phyloP scores from a whole-genome alignment of 208 protist genomes.

The Acanthamoeba polyphaga region DNA sequence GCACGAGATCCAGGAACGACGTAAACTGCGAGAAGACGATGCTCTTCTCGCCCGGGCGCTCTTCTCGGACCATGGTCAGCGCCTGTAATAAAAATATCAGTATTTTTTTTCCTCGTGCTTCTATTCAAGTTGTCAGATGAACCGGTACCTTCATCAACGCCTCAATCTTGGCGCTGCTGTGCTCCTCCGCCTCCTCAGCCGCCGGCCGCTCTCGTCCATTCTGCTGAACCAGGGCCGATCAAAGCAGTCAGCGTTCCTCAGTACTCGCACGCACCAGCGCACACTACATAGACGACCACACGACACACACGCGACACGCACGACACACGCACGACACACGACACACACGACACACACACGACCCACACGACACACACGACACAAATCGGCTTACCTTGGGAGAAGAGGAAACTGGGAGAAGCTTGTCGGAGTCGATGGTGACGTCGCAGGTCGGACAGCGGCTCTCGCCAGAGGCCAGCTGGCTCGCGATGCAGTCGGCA shows the following conservation, averaged over 20 bases:
- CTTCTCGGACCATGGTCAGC: background rate
- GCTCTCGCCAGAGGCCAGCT: background rate
- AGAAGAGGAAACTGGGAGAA: background rate
- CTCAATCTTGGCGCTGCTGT: too few species aligned
- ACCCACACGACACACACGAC: too few species aligned
- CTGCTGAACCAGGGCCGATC: too few species aligned
- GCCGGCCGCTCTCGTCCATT: too few species aligned
- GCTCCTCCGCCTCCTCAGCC: too few species aligned
- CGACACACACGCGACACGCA: background rate
- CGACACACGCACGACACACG: too few species aligned
- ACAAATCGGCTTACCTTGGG: too few species aligned
- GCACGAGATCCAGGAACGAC: conserved; percentile 97
- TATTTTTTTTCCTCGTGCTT: too few species aligned
- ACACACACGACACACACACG: too few species aligned
- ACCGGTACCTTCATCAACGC: too few species aligned
- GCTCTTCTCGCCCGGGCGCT: conserved; percentile 92
- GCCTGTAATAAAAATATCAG: background rate
- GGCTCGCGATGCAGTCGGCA: background rate
- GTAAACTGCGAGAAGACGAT: conserved; percentile 99
- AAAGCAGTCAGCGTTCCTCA: too few species aligned
- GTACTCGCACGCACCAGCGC: background rate
- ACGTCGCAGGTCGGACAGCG: background rate
- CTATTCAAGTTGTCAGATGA: too few species aligned
- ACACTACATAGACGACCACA: background rate
- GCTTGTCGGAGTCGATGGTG: background rate